phyloP scores from a whole-genome alignment of 345 rosid species.

The Eucalyptus guilfoylei region DNA sequence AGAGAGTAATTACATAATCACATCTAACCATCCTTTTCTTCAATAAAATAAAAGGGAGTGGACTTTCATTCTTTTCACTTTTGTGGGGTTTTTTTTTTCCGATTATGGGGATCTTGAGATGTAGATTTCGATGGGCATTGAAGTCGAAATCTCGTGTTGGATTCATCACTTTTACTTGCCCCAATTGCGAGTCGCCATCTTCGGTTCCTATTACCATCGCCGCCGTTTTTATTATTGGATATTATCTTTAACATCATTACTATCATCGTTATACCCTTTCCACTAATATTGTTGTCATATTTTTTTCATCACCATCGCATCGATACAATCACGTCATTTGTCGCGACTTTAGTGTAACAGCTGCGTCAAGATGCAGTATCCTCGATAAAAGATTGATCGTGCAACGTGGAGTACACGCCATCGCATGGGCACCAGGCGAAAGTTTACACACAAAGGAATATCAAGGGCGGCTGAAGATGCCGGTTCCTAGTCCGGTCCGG shows the following conservation, averaged over 20 bases:
- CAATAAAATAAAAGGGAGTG: too few species aligned
- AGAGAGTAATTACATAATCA: neutral
- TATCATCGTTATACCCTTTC: accelerated
- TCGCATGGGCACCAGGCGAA: neutral
- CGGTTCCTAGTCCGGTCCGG: neutral
- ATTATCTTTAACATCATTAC: neutral
- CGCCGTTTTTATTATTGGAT: accelerated
- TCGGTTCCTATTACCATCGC: accelerated
- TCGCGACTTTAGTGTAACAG: neutral
- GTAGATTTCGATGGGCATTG: neutral
- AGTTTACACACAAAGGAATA: neutral
- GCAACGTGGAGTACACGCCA: neutral
- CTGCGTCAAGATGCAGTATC: neutral
- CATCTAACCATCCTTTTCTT: neutral
- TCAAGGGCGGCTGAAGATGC: neutral
- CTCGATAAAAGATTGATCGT: neutral
- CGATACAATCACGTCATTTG: neutral
- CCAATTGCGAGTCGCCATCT: neutral
- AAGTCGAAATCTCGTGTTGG: neutral
- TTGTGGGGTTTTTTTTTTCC: neutral
- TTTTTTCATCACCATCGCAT: too few species aligned
- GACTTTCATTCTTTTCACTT: neutral
- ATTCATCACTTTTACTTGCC: neutral
- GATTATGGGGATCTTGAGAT: neutral
- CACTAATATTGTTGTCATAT: too few species aligned